phyloP scores from a whole-genome alignment of 2,329 filamentous ascomycete species.

The Talaromyces rugulosus region DNA sequence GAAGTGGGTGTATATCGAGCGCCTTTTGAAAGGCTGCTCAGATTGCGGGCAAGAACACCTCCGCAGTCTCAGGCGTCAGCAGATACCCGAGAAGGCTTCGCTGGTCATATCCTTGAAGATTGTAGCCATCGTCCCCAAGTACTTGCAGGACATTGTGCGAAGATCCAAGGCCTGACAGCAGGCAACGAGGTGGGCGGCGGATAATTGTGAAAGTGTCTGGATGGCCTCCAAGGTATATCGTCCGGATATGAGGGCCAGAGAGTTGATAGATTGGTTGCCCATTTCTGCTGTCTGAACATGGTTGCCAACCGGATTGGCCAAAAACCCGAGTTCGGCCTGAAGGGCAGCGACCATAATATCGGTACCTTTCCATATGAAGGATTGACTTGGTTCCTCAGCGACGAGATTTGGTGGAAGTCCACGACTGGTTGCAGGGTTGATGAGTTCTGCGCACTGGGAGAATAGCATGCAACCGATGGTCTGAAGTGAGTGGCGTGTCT shows the following conservation, averaged over 20 bases:
- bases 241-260: conserved; percentile 20
- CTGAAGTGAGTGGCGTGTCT: conserved; percentile 48
- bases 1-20: background rate
- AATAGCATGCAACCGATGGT: conserved; percentile 61
- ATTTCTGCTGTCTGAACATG: conserved; percentile 65
- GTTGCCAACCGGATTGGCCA: conserved; percentile 58
- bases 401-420: conserved; percentile 45
- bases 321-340: conserved; percentile 57
- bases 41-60: background rate
- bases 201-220: background rate
- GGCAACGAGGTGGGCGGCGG: background rate
- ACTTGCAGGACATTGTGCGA: background rate
- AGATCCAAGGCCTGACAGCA: background rate
- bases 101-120: background rate
- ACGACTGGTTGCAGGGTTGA: conserved; percentile 56
- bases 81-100: background rate
- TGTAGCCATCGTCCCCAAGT: background rate
- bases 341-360: conserved; percentile 64
- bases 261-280: conserved; percentile 64
- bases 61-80: background rate
- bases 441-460: conserved; percentile 58
- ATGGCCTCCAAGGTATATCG: conserved; percentile 1
- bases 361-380: conserved; percentile 60
- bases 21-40: background rate
- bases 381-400: conserved; percentile 54